phyloP scores from a whole-genome alignment of 306 rosid species.

The Lagenaria siceraria region DNA sequence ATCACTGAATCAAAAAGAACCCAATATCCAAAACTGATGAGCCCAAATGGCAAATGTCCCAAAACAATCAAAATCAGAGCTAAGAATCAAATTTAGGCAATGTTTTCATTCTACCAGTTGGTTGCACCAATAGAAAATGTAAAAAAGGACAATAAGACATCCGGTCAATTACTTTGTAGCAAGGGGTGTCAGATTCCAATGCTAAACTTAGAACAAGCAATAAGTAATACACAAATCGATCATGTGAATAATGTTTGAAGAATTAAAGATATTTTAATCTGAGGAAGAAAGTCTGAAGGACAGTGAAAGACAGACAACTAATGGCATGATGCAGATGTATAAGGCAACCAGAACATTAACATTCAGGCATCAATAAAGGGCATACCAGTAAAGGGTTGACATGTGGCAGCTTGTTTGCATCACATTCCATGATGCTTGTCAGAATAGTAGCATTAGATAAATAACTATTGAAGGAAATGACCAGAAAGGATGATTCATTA shows the following conservation, averaged over 20 bases:
- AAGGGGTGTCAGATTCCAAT: neutral
- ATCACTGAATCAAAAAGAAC: neutral
- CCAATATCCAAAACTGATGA: neutral
- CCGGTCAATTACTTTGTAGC: neutral
- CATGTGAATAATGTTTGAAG: neutral
- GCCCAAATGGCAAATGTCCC: neutral
- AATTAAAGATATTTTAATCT: neutral
- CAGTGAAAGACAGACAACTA: neutral
- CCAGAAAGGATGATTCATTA: neutral
- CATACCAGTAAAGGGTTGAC: neutral
- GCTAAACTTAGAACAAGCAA: neutral
- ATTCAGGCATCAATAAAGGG: neutral
- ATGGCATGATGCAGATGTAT: neutral
- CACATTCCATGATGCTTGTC: neutral
- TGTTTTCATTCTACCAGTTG: neutral
- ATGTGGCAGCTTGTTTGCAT: neutral
- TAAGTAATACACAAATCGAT: neutral
- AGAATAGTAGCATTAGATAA: neutral
- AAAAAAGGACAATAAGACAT: neutral
- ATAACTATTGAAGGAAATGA: neutral
- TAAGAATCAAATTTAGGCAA: neutral
- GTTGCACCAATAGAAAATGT: neutral
- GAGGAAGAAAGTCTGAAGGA: neutral
- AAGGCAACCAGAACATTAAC: neutral
- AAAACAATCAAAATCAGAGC: neutral